A percentile compares a stretch with the other conserved stretches of the same genome.
Evolutionary conservation across 1,284 basidiomycete species (phyloP).

Genomic region (Fomitiporia mediterranea): DNA sequence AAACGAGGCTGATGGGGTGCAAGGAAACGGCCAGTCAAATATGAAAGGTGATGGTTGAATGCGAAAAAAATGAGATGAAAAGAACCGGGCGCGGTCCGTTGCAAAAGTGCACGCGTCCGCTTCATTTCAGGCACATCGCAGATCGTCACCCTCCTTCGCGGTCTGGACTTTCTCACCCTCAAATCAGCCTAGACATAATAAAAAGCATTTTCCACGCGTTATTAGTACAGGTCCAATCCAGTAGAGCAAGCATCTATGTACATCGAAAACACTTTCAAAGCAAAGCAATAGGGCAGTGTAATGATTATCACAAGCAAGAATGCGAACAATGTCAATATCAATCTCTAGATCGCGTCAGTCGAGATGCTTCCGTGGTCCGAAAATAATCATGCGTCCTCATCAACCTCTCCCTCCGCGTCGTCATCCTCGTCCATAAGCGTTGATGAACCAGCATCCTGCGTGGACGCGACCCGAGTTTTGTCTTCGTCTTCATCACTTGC

Average conservation of each 20-base stretch:
- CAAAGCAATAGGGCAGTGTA: not conserved
- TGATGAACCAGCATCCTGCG: conserved; percentile 23
- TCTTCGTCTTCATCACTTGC: conserved; percentile 26
- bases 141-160: too few species aligned
- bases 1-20: not conserved
- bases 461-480: conserved; percentile 29
- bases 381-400: conserved; percentile 4
- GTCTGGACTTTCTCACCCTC: too few species aligned
- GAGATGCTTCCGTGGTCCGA: not conserved
- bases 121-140: too few species aligned
- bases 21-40: not conserved
- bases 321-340: not conserved
- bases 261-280: not conserved
- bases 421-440: conserved; percentile 10
- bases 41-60: conserved; percentile 3
- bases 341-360: not conserved
- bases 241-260: too few species aligned
- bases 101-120: not conserved
- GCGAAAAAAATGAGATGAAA: not conserved
- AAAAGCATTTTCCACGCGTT: too few species aligned
- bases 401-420: conserved; percentile 1
- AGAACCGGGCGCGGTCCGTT: not conserved
- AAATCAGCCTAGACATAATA: too few species aligned
- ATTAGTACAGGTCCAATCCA: too few species aligned
- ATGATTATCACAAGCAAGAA: not conserved